These are phyloP conservation scores for Coniferiporia sulphurascens DNA, from an alignment of 1,284 basidiomycete genomes.

Conservation along the genomic window DNA sequence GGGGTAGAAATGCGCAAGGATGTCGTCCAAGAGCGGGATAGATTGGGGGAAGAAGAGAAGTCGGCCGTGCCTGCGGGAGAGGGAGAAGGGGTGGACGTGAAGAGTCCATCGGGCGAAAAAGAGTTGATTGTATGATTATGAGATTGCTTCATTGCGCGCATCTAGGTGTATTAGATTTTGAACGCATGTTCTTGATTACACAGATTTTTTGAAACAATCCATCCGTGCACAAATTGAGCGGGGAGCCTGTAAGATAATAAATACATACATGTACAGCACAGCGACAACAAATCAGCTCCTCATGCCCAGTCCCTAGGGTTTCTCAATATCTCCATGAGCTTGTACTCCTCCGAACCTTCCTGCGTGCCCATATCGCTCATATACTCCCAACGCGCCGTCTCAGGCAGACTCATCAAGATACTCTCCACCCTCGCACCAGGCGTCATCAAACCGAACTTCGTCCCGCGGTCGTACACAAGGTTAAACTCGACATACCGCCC, in stretches of 20 bases:
- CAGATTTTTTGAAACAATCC: not conserved
- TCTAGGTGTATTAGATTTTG: not conserved
- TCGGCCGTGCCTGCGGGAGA: not conserved
- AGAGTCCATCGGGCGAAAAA: not conserved
- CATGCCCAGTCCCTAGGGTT: constrained; percentile 69
- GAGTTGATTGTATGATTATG: not conserved
- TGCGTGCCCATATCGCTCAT: constrained; percentile 73
- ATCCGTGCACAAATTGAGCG: not conserved
- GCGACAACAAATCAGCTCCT: not conserved
- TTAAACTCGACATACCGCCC: constrained; percentile 96
- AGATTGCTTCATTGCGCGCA: not conserved
- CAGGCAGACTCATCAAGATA: constrained; percentile 89
- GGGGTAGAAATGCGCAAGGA: constrained; percentile 21
- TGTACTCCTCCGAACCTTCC: constrained; percentile 67
- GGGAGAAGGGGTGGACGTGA: not conserved
- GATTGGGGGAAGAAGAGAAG: not conserved
- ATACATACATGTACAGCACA: no score
- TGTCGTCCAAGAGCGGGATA: constrained; percentile 7
- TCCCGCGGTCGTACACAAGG: constrained; percentile 82
- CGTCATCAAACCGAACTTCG: constrained; percentile 85
- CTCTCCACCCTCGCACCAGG: constrained; percentile 91
- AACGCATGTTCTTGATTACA: not conserved
- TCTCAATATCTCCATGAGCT: constrained; percentile 64
- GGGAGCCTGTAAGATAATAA: no score
- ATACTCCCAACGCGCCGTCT: constrained; percentile 93